A percentile compares a stretch with the other conserved stretches of the same genome.
Conservation (phyloP, 768 basidiomycete genomes). For the Chalciporus chontae region DNA sequence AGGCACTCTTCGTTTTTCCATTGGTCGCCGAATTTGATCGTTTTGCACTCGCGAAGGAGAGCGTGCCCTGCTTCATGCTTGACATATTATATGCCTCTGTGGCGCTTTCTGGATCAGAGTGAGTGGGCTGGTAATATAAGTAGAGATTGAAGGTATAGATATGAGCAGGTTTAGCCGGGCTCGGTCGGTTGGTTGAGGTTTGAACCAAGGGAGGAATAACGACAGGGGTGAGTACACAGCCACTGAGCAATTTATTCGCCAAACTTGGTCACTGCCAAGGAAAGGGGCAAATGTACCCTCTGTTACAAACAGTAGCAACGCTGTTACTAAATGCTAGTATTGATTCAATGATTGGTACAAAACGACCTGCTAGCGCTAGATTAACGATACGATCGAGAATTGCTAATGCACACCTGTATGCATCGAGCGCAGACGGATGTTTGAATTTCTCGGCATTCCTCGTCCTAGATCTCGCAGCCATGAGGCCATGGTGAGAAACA, state of each 20-base stretch:
- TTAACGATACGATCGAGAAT: background rate
- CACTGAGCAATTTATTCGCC: background rate
- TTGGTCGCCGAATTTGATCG: constrained; percentile 33
- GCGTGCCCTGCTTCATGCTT: constrained; percentile 42
- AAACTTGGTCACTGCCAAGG: too few species aligned
- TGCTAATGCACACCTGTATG: constrained; percentile 1
- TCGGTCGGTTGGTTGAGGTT: background rate
- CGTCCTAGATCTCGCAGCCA: too few species aligned
- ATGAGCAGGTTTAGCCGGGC: background rate
- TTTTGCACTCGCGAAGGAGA: constrained; percentile 46
- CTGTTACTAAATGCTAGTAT: too few species aligned
- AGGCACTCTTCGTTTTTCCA: constrained; percentile 15
- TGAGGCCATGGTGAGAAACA: too few species aligned
- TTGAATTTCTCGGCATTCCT: background rate
- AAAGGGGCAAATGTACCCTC: too few species aligned
- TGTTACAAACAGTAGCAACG: too few species aligned
- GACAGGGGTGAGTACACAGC: constrained; percentile 20
- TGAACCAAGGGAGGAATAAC: background rate
- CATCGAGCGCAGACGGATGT: constrained; percentile 5
- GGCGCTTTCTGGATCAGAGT: too few species aligned
- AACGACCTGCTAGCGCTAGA: too few species aligned
- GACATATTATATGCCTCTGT: background rate
- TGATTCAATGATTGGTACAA: too few species aligned
- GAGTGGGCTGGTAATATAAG: background rate
- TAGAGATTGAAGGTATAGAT: background rate